Percentiles rank a stretch among this genome's conserved stretches.
Evolutionary conservation across 2,329 filamentous ascomycete genomes (phyloP).

Genomic region (Aureobasidium sp.): DNA sequence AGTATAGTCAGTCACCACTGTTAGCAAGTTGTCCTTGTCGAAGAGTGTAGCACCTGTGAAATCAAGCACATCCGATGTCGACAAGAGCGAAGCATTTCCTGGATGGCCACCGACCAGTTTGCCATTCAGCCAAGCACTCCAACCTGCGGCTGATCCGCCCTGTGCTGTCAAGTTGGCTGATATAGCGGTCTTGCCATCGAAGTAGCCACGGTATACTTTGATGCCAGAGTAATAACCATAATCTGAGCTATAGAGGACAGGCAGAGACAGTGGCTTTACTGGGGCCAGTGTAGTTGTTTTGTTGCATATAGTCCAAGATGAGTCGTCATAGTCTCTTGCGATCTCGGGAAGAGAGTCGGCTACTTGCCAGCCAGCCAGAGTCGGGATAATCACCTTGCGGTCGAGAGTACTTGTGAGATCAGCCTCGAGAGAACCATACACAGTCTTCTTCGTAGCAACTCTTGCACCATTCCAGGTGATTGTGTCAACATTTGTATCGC

Average conservation of each 20-base stretch:
- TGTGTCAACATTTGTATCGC: constrained; percentile 28
- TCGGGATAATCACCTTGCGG: constrained; percentile 32
- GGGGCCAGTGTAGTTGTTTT: constrained; percentile 31
- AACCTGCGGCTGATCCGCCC: constrained; percentile 48
- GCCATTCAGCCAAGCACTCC: constrained; percentile 53
- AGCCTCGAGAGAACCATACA: constrained; percentile 33
- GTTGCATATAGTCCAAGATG: constrained; percentile 38
- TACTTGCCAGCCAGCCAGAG: constrained; percentile 41
- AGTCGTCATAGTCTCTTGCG: constrained; percentile 38
- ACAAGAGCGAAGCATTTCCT: constrained; percentile 40
- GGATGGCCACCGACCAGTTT: constrained; percentile 50
- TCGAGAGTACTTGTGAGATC: constrained; percentile 23
- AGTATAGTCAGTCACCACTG: constrained; percentile 54
- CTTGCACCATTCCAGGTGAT: constrained; percentile 35
- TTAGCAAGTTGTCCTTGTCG: constrained; percentile 41
- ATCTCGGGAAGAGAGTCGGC: constrained; percentile 46
- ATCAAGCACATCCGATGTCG: constrained; percentile 39
- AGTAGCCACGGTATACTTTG: constrained; percentile 37
- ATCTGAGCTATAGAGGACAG: constrained; percentile 36
- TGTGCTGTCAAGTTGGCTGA: constrained; percentile 41
- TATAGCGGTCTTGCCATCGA: constrained; percentile 32
- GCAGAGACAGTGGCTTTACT: constrained; percentile 32
- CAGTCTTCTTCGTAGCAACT: constrained; percentile 27
- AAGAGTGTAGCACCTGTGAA: constrained; percentile 44
- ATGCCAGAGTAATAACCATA: constrained; percentile 38